Conservation (phyloP, 1,139 yeast species). For the Pichiaceae sp. region DNA sequence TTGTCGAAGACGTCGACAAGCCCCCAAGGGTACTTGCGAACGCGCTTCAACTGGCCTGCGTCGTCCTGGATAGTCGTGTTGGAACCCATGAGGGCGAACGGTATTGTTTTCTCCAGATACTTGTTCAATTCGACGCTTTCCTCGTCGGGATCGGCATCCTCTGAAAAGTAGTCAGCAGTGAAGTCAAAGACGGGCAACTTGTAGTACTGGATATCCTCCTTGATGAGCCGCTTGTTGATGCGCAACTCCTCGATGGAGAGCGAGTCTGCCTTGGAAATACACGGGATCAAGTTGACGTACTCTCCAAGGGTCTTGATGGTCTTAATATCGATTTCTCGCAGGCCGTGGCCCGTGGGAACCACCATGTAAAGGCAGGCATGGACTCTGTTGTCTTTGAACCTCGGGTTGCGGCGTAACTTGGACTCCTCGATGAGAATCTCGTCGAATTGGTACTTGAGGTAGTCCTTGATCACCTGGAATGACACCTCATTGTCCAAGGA, state of each 20-base stretch:
- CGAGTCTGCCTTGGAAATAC: constrained; percentile 81
- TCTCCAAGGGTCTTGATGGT: constrained; percentile 71
- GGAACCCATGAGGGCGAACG: constrained; percentile 85
- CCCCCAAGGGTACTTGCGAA: constrained; percentile 95
- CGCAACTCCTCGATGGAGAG: constrained; percentile 69
- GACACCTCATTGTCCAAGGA: constrained; percentile 53
- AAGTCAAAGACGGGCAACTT: constrained; percentile 82
- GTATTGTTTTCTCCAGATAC: constrained; percentile 65
- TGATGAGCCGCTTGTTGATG: constrained; percentile 53
- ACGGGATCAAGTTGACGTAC: constrained; percentile 82
- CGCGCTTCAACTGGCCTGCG: constrained; percentile 59
- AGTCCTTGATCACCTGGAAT: constrained; percentile 64
- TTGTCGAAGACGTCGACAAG: constrained; percentile 77
- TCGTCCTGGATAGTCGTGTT: constrained; percentile 48
- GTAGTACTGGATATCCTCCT: constrained; percentile 67
- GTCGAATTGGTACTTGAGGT: constrained; percentile 84
- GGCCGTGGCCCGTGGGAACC: constrained; percentile 72
- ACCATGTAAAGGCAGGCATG: constrained; percentile 66
- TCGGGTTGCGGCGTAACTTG: constrained; percentile 78
- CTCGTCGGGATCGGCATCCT: constrained; percentile 51
- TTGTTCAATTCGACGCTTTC: constrained; percentile 79
- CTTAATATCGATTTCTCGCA: constrained; percentile 66
- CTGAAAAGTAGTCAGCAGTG: constrained; percentile 49
- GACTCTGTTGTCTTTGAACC: constrained; percentile 70
- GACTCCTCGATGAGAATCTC: constrained; percentile 88